Evolutionary conservation across 2,329 filamentous ascomycete genomes (phyloP), one percentile per base, ranked within the genome.

Genomic region (Xylariaceae sp.): DNA sequence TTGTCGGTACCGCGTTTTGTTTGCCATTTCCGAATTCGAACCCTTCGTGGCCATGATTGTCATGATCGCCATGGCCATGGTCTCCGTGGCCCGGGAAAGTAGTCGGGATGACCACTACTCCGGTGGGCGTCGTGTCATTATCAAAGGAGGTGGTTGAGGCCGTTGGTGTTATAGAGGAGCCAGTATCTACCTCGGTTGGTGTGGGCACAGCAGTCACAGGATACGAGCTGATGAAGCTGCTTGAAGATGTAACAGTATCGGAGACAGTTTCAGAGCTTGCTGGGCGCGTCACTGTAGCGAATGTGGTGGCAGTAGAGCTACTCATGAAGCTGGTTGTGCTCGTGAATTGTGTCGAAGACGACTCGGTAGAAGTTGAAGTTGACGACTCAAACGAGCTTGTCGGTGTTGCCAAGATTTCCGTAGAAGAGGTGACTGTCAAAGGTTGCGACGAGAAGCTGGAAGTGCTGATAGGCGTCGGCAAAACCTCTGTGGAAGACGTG

Each of bases 31-130:
- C 37, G 9, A 13, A 3, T 9, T 15, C 15, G 8, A 47, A 34
- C 4, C 17, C n/a, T 2, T 55, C 45, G 15, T 53, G 35, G 1
- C 47, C 17, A 17, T 17, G 34, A 42, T 23, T 1, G 15, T 37
- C 53, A 9, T 51, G 10, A 10, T 15, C 13, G 34, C 39, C 45
- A 35, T 34, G 11, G 10, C 35, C 37, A n/a, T 39, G 23, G 23
- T 30, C 23, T 30, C 23, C 48, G 39, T 13, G 7, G 34, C 49
- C 23, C 11, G 42, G 5, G 13, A 34, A 52, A 13, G 34, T 34
- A 18, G 10, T 53, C 17, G 62, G 62, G 11, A 64, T 57, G 9
- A 64, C 60, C 45, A 52, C 57, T 53, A 64, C 53, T 8, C 62
- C 62, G 30, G 62, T 64, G 23, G 62, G 62, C 10, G 57, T 62